Evolutionary conservation across 2,329 filamentous ascomycete species (phyloP), one percentile per base, ranked within the genome.

Genomic region (Chlorencoelia australis): DNA sequence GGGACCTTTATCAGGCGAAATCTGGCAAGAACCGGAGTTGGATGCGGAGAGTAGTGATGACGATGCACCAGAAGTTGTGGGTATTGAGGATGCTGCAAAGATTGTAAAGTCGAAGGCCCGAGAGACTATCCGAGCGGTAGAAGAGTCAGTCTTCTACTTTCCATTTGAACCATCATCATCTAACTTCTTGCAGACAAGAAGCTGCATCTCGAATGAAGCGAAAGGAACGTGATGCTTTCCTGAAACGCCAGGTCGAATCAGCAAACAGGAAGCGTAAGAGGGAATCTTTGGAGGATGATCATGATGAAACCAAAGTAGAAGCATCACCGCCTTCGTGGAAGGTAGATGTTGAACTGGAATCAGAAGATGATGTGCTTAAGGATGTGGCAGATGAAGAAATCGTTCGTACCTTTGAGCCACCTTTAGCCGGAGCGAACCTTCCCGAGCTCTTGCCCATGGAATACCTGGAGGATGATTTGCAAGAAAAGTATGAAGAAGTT

Each of bases 61-160:
- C 33, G 53, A 55, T 39, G 52, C 52, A 8, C 53, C 53, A 26
- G 52, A 56, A 35, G 51, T 46, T 15, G 44, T 55, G 26, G 47
- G 43, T 10, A 43, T 39, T 7, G 37, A 53, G 31, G 45, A 49
- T 18, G 52, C 53, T 19, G 39, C 40, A 10, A 30, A 51, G 16
- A 38, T 33, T 16, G 39, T 44, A 14, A 46, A 43, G 22, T 35
- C 19, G 15, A 48, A 44, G 29, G 41, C 45, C 27, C 43, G 37
- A 8, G 46, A 51, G n/a, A 44, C 48, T n/a, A 42, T 44, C n/a
- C 53, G 45, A 24, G 52, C 48, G 14, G 37, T 50, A 7, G 48
- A 53, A 39, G 42, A 45, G 53, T 56, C 43, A 35, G 43, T 44
- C 10, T 33, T 9, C 4, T 9, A n/a, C 8, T 15, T 19, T n/a